These are phyloP conservation scores for Lithohypha guttulata DNA, from an alignment of 2,329 filamentous ascomycete genomes.

Conservation along the genomic window DNA sequence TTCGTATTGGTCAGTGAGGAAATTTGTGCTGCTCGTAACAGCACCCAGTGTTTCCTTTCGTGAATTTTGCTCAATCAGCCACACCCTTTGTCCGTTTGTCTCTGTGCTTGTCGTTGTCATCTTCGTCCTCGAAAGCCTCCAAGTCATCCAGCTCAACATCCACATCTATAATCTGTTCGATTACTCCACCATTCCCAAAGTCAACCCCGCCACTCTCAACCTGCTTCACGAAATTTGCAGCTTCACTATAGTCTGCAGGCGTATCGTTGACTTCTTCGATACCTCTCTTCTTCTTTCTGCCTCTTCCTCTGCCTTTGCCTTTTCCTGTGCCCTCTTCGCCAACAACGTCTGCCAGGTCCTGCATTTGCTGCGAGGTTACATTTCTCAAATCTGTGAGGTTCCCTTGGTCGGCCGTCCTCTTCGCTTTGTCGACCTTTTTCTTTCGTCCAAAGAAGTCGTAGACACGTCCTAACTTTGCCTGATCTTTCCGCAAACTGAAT, in stretches of 20 bases:
- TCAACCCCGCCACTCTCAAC: slow-evolving; percentile 7
- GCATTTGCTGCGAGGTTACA: slow-evolving; percentile 17
- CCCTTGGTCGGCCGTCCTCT: slow-evolving; percentile 54
- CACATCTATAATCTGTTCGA: neutral
- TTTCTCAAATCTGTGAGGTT: slow-evolving; percentile 15
- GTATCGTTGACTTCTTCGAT: slow-evolving; percentile 10
- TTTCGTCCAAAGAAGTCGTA: slow-evolving; percentile 84
- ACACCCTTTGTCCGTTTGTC: slow-evolving; percentile 7
- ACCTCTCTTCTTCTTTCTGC: slow-evolving; percentile 20
- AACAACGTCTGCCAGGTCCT: slow-evolving; percentile 20
- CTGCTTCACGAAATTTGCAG: slow-evolving; percentile 11
- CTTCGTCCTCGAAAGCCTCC: slow-evolving; percentile 2
- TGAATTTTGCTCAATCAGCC: no score
- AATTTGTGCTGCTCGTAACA: no score
- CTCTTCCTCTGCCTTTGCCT: slow-evolving; percentile 20
- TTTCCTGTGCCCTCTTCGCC: slow-evolving; percentile 22
- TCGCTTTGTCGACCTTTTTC: slow-evolving; percentile 69
- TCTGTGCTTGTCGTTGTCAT: slow-evolving; percentile 4
- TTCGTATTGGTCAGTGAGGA: no score
- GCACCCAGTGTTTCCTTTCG: no score
- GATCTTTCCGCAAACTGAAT: slow-evolving; percentile 79
- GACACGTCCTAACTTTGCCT: slow-evolving; percentile 75
- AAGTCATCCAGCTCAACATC: slow-evolving; percentile 4
- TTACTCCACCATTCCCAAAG: neutral
- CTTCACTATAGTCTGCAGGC: slow-evolving; percentile 3